Percentiles rank a stretch among this genome's conserved stretches.
phyloP scores from a whole-genome alignment of 345 rosid genomes.

The Alliaria petiolata region DNA sequence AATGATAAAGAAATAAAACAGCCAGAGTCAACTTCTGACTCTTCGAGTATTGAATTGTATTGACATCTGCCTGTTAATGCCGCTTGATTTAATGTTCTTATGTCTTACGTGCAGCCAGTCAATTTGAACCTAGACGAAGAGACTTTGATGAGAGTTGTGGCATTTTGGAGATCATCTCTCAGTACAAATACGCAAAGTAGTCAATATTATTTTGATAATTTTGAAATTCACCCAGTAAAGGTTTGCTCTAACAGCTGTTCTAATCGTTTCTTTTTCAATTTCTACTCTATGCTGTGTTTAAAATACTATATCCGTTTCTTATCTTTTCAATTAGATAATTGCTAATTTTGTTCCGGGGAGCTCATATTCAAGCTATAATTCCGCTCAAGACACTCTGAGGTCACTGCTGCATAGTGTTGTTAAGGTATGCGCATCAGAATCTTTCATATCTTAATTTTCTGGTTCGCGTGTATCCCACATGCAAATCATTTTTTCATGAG shows the following conservation, averaged over 20 bases:
- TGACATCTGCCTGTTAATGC: background rate
- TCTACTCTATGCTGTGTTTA: constrained; percentile 3
- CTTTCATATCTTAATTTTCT: constrained; percentile 13
- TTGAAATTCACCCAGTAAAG: constrained; percentile 96
- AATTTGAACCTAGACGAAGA: constrained; percentile 90
- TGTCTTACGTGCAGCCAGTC: constrained; percentile 55
- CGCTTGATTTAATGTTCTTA: constrained; percentile 1
- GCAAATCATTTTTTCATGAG: constrained; percentile 5
- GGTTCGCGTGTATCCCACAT: constrained; percentile 14
- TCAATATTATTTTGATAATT: constrained; percentile 84
- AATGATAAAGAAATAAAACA: background rate
- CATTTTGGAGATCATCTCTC: constrained; percentile 88
- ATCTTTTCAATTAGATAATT: constrained; percentile 46
- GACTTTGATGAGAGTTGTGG: constrained; percentile 75
- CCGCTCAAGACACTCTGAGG: constrained; percentile 86
- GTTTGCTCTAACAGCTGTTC: constrained; percentile 37
- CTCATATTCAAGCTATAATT: constrained; percentile 79
- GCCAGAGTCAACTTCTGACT: constrained; percentile 10
- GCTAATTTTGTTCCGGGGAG: constrained; percentile 86
- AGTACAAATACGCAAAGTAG: constrained; percentile 63
- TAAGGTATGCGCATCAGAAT: constrained; percentile 50
- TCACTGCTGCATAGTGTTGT: constrained; percentile 87
- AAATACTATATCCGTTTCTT: constrained; percentile 22
- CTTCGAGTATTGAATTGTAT: constrained; percentile 6
- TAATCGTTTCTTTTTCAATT: constrained; percentile 1